These are phyloP conservation scores for Calocybe gambosa DNA, from an alignment of 1,284 basidiomycete genomes.

Conservation along the genomic window DNA sequence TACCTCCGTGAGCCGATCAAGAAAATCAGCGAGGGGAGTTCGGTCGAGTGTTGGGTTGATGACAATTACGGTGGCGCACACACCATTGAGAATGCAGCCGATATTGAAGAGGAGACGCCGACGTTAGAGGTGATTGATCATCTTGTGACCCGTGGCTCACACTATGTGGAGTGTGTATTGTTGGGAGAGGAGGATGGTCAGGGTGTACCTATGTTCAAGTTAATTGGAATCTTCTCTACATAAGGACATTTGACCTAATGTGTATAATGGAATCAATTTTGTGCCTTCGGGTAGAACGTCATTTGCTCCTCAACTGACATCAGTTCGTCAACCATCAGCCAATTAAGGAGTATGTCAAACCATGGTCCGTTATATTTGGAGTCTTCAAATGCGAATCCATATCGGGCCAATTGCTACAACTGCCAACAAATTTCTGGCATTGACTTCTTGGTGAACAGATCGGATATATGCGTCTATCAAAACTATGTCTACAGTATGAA, in stretches of 20 bases:
- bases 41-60: constrained; percentile 82
- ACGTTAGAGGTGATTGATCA: constrained; percentile 76
- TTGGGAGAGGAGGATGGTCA: constrained; percentile 78
- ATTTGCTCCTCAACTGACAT: no score
- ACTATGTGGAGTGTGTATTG: constrained; percentile 81
- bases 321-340: no score
- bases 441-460: no score
- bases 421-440: no score
- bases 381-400: no score
- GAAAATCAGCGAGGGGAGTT: constrained; percentile 52
- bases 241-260: constrained; percentile 21
- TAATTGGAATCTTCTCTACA: constrained; percentile 77
- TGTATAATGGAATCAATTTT: no score
- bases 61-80: constrained; percentile 65
- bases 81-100: constrained; percentile 56
- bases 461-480: no score
- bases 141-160: constrained; percentile 68
- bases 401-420: no score
- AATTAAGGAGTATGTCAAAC: no score
- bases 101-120: constrained; percentile 42
- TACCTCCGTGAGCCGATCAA: constrained; percentile 58
- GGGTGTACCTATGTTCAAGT: constrained; percentile 71
- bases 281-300: no score
- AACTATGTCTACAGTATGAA: no score
- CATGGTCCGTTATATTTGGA: no score